Conservation (phyloP, 805 yeast species). For the Candida ascalaphidarum region DNA sequence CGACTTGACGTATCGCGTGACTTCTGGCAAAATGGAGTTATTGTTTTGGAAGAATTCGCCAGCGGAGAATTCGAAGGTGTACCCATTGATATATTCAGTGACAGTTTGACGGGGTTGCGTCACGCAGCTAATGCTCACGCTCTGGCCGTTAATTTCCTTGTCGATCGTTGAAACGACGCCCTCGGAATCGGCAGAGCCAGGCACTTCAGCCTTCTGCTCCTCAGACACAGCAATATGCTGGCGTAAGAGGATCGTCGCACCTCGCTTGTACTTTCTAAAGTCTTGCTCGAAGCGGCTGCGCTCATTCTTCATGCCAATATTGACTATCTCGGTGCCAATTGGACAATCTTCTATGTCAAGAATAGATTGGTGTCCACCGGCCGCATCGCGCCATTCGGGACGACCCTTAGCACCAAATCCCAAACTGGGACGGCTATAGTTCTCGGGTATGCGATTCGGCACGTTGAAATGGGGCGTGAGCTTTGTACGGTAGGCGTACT, state of each 20-base stretch:
- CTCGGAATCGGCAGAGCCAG: constrained; percentile 27
- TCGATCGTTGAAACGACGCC: constrained; percentile 23
- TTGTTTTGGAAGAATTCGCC: constrained; percentile 97
- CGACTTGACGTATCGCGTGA: constrained; percentile 71
- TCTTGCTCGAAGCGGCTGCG: constrained; percentile 45
- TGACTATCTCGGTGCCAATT: constrained; percentile 77
- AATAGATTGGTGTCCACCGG: constrained; percentile 55
- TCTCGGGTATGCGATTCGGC: constrained; percentile 42
- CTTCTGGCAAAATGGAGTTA: constrained; percentile 79
- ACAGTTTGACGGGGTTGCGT: constrained; percentile 75
- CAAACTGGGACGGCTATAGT: constrained; percentile 50
- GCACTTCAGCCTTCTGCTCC: constrained; percentile 12
- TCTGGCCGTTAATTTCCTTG: constrained; percentile 15
- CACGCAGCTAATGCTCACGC: constrained; percentile 59
- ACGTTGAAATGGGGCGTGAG: constrained; percentile 92
- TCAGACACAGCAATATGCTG: constrained; percentile 51
- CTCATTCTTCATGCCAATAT: constrained; percentile 66
- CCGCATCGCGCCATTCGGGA: constrained; percentile 54
- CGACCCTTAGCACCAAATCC: constrained; percentile 89
- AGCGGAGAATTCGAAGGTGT: constrained; percentile 79
- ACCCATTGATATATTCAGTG: constrained; percentile 66
- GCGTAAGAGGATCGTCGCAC: constrained; percentile 80
- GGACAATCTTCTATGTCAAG: constrained; percentile 92
- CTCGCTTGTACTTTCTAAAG: constrained; percentile 49
- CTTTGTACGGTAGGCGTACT: constrained; percentile 79